Base-by-base conservation (phyloP, 2,329 filamentous ascomycete genomes). In the Knufia fluminis region DNA sequence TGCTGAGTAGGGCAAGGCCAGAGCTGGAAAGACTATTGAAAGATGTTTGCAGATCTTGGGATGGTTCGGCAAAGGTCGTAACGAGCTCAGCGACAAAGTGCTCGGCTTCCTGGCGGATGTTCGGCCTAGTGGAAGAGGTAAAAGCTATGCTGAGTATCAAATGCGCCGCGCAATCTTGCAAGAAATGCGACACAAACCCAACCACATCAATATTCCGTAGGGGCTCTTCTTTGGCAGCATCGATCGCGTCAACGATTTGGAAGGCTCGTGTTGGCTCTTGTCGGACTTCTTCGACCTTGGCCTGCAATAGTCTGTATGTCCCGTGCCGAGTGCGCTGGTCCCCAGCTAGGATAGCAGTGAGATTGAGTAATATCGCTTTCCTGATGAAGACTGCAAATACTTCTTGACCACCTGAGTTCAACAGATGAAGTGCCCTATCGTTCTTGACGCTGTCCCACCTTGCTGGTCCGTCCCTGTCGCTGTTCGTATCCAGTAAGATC, bases 341-440 rank as follows among this genome's bases (percentile, higher is more conserved):
- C 61, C 80, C 86, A 48, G 83, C 74, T 65, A 97, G 97, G 66
- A 98, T 92, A 63, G 92, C 84, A 56, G 83, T 74, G 61, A 90
- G 88, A 80, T 96, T 96, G 71, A 84, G 83, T 69, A 85, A 85
- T 64, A 98, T 80, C 66, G 97, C 77, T 69, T 91, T 87, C 68
- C 88, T 83, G 70, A 98, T 94, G 69, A 92, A 96, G 74, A 90
- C 94, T 53, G 87, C 83, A 68, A 90, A 96, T 65, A 96, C 89
- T 77, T 98, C 94, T 91, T 98, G 98, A 65, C 90, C 90, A 89
- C 94, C 84, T 63, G 91, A 90, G 80, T 95, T 84, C 72, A 97
- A 85, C 67, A 97, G 82, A 79, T 94, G 94, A 68, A 83, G 82
- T 62, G 98, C 84, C 73, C 94, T 90, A 62, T 94, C 87, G 64